Evolutionary conservation across 257 asterid species (phyloP).

Genomic region (Salvia hispanica): DNA sequence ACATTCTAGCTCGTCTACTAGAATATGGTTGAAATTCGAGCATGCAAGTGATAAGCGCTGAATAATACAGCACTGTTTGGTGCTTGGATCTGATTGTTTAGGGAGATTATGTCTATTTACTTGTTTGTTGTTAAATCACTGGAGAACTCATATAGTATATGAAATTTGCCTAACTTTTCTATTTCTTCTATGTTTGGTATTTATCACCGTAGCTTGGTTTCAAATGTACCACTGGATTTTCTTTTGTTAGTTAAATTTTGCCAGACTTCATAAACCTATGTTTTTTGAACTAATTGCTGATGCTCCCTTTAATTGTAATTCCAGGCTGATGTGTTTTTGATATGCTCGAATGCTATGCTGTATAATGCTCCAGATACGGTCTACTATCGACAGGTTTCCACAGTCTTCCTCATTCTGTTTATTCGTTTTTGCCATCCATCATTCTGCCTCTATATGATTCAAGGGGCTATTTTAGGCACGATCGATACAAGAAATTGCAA

Average conservation of each 20-base stretch:
- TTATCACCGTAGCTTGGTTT: conserved; percentile 2
- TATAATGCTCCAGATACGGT: conserved; percentile 83
- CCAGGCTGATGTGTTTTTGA: conserved; percentile 87
- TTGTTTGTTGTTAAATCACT: conserved; percentile 10
- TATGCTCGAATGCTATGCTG: conserved; percentile 93
- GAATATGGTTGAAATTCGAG: no score
- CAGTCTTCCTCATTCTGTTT: conserved; percentile 6
- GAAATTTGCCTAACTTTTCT: background rate
- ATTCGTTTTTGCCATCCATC: background rate
- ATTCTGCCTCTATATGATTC: conserved; percentile 28
- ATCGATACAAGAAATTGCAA: conserved; percentile 79
- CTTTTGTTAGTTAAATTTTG: background rate
- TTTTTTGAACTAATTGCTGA: conserved; percentile 16
- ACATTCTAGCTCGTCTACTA: background rate
- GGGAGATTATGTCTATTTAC: conserved; percentile 1
- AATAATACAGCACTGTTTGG: background rate
- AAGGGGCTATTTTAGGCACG: conserved; percentile 61
- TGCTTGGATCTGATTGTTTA: background rate
- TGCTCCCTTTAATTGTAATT: conserved; percentile 25
- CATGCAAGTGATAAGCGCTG: no score
- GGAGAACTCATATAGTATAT: background rate
- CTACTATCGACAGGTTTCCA: conserved; percentile 83
- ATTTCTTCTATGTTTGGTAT: conserved; percentile 9
- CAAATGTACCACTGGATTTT: background rate
- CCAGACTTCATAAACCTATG: conserved; percentile 14